Base-by-base conservation (phyloP, 106 monocot species). In the Dendrobium chrysotoxum region DNA sequence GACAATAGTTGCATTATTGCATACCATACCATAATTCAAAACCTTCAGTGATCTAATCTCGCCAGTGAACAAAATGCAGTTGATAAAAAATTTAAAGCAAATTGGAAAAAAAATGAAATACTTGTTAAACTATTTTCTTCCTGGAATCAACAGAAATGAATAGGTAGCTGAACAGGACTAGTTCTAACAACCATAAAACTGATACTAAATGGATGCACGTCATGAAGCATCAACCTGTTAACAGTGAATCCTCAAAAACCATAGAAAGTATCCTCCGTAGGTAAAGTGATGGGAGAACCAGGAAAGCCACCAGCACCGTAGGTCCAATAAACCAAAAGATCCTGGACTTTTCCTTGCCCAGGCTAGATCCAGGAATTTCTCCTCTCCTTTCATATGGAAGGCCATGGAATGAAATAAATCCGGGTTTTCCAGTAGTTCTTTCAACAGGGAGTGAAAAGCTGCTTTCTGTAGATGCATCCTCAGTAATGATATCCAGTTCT, bases 251-350 rank as follows among this genome's bases (percentile, higher is more conserved):
- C 75, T 96, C 96, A 78, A 91, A 89, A 39, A 96, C 40, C 31
- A 85, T 42, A 28, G 93, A 90, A 66, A 96, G 73, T 78, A 96
- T 78, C 82, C 86, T 87, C 42, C 96, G 83, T 84, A 96, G 76
- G 84, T 90, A 96, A 87, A 96, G 88, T 67, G 93, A 92, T 81
- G 96, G 96, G 31, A 93, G 77, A 65, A 96, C 92, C 77, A 96
- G 87, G 64, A 92, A 96, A n/a, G 89, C 77, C 20, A 96, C 96
- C 66, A 96, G 81, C 42, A 89, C 79, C 75, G 88, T 93, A 47
- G 96, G 96, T 47, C 96, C 93, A 78, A 92, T 61, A 81, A 93
- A 93, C 96, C 93, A 96, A 26, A 87, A 67, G 20, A 92, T 1
- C 81, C 86, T 92, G 28, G 86, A 77, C 46, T 55, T 84, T 82